phyloP scores from a whole-genome alignment of 805 yeast species.

The Cyberlindnera subsufficiens region DNA sequence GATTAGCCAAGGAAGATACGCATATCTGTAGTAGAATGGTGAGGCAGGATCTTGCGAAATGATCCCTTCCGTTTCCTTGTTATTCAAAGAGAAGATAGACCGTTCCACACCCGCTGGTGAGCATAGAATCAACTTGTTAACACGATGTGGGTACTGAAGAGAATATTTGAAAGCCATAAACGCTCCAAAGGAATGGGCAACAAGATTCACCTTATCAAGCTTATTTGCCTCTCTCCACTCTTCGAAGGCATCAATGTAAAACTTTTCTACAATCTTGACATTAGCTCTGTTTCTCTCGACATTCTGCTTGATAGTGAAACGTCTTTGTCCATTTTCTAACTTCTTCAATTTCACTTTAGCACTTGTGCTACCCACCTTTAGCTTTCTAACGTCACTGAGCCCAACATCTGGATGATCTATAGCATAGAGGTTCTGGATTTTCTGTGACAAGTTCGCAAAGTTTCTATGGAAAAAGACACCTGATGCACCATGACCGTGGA shows the following conservation, averaged over 20 bases:
- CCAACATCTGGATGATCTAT: constrained; percentile 73
- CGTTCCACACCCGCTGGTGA: constrained; percentile 81
- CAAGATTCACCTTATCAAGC: constrained; percentile 49
- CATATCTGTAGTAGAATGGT: constrained; percentile 21
- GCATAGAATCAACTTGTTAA: constrained; percentile 51
- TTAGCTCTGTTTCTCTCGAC: constrained; percentile 12
- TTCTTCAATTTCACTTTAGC: constrained; percentile 13
- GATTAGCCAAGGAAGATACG: constrained; percentile 26
- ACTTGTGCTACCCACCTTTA: constrained; percentile 12
- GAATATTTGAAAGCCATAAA: constrained; percentile 64
- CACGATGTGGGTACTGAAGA: constrained; percentile 46
- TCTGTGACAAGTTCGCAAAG: constrained; percentile 41
- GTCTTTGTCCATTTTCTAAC: background rate
- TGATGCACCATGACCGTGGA: constrained; percentile 95
- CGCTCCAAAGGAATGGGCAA: constrained; percentile 82
- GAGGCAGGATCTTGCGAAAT: constrained; percentile 14
- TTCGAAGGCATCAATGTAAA: constrained; percentile 56
- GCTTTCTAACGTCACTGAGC: constrained; percentile 33
- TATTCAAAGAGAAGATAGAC: constrained; percentile 51
- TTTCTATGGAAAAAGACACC: constrained; percentile 76
- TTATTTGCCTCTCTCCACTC: constrained; percentile 50
- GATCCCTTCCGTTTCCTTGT: constrained; percentile 14
- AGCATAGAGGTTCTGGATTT: constrained; percentile 56
- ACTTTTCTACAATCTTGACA: constrained; percentile 40
- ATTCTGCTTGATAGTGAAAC: constrained; percentile 16